Base-by-base conservation (phyloP, 2,329 filamentous ascomycete species). In the Hypoxylon sp. region DNA sequence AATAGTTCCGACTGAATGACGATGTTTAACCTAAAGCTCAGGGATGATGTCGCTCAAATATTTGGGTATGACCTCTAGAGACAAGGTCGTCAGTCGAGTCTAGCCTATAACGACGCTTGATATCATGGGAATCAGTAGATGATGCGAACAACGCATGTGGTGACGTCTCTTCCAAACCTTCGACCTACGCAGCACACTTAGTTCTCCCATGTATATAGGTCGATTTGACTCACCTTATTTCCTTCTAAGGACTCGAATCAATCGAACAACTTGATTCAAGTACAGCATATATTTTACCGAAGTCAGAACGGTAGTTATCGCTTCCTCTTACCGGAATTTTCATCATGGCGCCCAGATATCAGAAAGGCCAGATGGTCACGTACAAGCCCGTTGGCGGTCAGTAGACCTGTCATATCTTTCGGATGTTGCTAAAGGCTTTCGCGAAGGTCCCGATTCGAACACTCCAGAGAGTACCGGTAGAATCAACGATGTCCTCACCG, bases 381-480 rank as follows among this genome's bases (percentile, higher is more conserved):
- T 71, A 71, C 17, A 71, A 71, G 52, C 62, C 70, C 13, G 39
- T 69, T 21, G 68, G 70, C n/a, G 60, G 70, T 67, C 15, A 56
- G 69, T 63, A 53, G 11, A 5, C 4, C 8, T 2, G 5, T 48
- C 29, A 2, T 10, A 11, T 15, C 6, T 6, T 10, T 42, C 11
- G 35, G 32, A 29, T 29, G 15, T 24, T 17, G 27, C 50, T 62
- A 42, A 54, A 17, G 4, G 17, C 17, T 6, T 31, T 51, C n/a
- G 29, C 13, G 17, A 53, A 73, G 65, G 67, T 6, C 63, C 61
- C 13, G 35, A 65, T 24, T 57, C 65, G 15, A 71, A 73, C 50
- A 68, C 68, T 2, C 68, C 68, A 4, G 66, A 68, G 44, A 71
- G 52, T 13, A 37, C 44, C 15, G 70, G 66, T 8, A 67, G 44